Base-by-base conservation (phyloP, 192 early-diverging fungal genomes). In the Chytriomyces hyalinus region DNA sequence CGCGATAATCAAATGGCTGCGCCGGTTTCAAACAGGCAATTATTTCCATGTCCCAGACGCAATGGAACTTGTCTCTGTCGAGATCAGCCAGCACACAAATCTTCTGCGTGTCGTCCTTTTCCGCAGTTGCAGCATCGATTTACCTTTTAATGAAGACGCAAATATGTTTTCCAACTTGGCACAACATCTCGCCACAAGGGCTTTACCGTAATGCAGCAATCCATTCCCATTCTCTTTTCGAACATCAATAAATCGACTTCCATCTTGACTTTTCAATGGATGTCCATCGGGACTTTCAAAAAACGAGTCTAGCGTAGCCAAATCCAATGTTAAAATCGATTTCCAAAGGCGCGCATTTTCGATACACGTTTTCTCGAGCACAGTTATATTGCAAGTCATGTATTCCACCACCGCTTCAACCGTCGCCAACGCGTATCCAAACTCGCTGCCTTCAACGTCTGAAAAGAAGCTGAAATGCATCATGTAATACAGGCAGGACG, bases 401-500 rank as follows among this genome's bases (percentile, higher is more conserved):
- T 76, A 84, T 2, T 53, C 17, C 20, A 79, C 20, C 0, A 78
- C 83, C 7, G 77, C 79, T 60, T 84, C 83, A 11, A 84, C 59
- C 11, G 80, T 64, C 2, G 83, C 79, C 6, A 84, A 24, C 9
- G 77, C 71, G 45, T 76, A 82, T 51, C 77, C 77, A 53, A 61
- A 72, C 50, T 84, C 75, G 20, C 83, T 80, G n/a, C 67, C 60
- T 11, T 65, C 67, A 20, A 84, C 78, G 17, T 81, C 77, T 28
- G 74, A 76, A 60, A 77, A 80, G 70, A 84, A 84, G 1, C 66
- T 71, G 61, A 81, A 84, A 26, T 77, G 28, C n/a, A 76, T 79
- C 68, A 84, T 84, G 45, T 75, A 84, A 65, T 81, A 62, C 49
- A 84, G 15, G 45, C 53, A 75, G 6, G 80, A 81, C 6, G 78